A percentile compares a stretch with the other conserved stretches of the same genome.
Evolutionary conservation across 257 asterid species (phyloP).

Genomic region (Voacanga thouarsii): DNA sequence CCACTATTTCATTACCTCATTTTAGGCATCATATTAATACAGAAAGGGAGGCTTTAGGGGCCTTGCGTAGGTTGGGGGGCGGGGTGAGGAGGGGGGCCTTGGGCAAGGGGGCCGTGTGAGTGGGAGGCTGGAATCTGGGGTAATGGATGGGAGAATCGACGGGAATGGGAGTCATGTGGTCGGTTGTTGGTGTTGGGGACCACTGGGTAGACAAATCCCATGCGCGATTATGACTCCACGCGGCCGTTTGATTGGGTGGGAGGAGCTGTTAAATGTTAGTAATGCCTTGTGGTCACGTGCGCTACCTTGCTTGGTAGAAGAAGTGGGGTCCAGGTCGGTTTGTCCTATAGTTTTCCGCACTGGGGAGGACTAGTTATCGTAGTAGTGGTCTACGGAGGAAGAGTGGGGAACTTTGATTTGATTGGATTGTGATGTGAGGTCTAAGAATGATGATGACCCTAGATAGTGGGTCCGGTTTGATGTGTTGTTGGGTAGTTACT

Average conservation of each 20-base stretch:
- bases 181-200: slow-evolving; percentile 30
- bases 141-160: not conserved
- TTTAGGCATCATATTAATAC: too few species aligned
- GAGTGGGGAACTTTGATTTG: not conserved
- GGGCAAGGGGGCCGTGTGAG: too few species aligned
- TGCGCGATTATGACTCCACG: slow-evolving; percentile 24
- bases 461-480: not conserved
- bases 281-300: slow-evolving; percentile 11
- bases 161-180: slow-evolving; percentile 20
- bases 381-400: not conserved
- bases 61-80: too few species aligned
- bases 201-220: slow-evolving; percentile 15
- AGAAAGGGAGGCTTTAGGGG: too few species aligned
- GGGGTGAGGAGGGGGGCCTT: too few species aligned
- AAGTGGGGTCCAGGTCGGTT: slow-evolving; percentile 24
- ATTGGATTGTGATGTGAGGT: not conserved
- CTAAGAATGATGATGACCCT: not conserved
- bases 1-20: too few species aligned
- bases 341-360: slow-evolving; percentile 9
- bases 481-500: not conserved
- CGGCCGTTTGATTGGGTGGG: slow-evolving; percentile 14
- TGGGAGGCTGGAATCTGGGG: too few species aligned
- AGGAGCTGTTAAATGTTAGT: not conserved
- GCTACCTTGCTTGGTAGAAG: slow-evolving; percentile 4
- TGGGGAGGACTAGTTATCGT: not conserved